Percentiles rank a stretch among this genome's conserved stretches.
Conservation (phyloP, 345 rosid genomes). For the Hirschfeldia incana region DNA sequence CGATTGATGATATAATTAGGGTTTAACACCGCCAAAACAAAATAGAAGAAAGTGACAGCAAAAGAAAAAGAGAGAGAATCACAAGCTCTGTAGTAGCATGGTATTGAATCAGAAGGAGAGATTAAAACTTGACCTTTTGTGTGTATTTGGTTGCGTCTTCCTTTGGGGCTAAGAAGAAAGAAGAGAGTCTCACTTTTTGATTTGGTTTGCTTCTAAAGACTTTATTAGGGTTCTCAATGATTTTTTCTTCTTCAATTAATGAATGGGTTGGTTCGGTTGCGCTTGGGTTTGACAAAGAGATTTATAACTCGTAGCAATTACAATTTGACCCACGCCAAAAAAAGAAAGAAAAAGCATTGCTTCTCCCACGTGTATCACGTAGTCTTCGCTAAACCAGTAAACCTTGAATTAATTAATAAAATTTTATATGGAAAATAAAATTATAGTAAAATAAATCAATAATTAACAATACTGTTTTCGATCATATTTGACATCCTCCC, state of each 20-base stretch:
- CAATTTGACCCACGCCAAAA: too few relatives aligned
- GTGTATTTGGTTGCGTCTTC: neutral
- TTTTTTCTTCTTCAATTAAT: neutral
- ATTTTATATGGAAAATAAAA: too few relatives aligned
- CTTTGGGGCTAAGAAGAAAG: neutral
- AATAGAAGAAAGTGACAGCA: neutral
- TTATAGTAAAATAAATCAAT: too few relatives aligned
- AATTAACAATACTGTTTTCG: too few relatives aligned
- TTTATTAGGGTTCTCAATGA: slow-evolving; percentile 4
- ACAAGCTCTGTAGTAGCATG: neutral
- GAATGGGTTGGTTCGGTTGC: neutral
- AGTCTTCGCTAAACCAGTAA: too few relatives aligned
- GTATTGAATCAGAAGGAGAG: neutral
- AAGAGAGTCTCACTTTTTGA: neutral
- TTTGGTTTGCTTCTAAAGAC: slow-evolving; percentile 5
- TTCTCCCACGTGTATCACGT: too few relatives aligned
- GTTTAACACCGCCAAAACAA: neutral
- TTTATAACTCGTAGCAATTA: too few relatives aligned
- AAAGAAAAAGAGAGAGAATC: neutral
- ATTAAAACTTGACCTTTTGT: neutral
- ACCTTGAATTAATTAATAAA: too few relatives aligned
- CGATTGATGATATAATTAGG: neutral
- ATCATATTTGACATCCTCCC: too few relatives aligned
- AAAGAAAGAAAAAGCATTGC: too few relatives aligned
- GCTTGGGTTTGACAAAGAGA: too few relatives aligned